Evolutionary conservation across 2,329 filamentous ascomycete genomes (phyloP).

Genomic region (Arthrobotrys pseudoclavata): DNA sequence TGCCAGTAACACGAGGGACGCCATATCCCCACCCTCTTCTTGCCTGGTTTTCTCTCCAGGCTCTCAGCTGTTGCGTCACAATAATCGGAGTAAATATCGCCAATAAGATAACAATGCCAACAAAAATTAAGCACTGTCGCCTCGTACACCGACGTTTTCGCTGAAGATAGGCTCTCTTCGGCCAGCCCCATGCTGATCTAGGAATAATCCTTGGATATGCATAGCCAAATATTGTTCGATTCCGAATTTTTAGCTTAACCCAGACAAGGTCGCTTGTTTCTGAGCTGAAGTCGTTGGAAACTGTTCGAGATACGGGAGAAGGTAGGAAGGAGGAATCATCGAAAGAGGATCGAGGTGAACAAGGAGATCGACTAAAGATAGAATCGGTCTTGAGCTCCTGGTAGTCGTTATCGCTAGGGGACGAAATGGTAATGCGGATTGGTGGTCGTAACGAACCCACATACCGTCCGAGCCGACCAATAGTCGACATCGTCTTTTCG

Average conservation of each 20-base stretch:
- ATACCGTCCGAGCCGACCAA: slow-evolving; percentile 55
- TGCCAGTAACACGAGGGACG: slow-evolving; percentile 3
- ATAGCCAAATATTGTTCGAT: slow-evolving; percentile 46
- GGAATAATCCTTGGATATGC: slow-evolving; percentile 41
- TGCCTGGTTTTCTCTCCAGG: not conserved
- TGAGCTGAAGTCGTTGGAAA: slow-evolving; percentile 41
- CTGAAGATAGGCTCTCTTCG: slow-evolving; percentile 36
- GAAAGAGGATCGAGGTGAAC: slow-evolving; percentile 43
- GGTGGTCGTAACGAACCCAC: slow-evolving; percentile 44
- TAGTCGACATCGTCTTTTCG: slow-evolving; percentile 49
- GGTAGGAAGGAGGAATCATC: slow-evolving; percentile 51
- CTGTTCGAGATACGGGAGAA: slow-evolving; percentile 38
- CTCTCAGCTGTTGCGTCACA: slow-evolving; percentile 12
- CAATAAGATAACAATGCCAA: slow-evolving; percentile 28
- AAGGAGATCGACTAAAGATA: slow-evolving; percentile 44
- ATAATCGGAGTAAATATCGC: slow-evolving; percentile 37
- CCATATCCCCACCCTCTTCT: slow-evolving; percentile 39
- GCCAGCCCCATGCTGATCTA: slow-evolving; percentile 31
- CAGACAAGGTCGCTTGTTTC: slow-evolving; percentile 47
- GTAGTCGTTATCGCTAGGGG: slow-evolving; percentile 50
- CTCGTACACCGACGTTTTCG: slow-evolving; percentile 53
- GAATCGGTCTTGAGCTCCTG: slow-evolving; percentile 55
- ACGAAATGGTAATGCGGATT: slow-evolving; percentile 50
- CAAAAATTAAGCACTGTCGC: slow-evolving; percentile 39
- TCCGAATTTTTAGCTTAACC: slow-evolving; percentile 48